Percentiles rank a stretch among this genome's conserved stretches.
These are phyloP conservation scores for Pleurotus tuoliensis DNA, from an alignment of 768 basidiomycete species.

Conservation along the genomic window DNA sequence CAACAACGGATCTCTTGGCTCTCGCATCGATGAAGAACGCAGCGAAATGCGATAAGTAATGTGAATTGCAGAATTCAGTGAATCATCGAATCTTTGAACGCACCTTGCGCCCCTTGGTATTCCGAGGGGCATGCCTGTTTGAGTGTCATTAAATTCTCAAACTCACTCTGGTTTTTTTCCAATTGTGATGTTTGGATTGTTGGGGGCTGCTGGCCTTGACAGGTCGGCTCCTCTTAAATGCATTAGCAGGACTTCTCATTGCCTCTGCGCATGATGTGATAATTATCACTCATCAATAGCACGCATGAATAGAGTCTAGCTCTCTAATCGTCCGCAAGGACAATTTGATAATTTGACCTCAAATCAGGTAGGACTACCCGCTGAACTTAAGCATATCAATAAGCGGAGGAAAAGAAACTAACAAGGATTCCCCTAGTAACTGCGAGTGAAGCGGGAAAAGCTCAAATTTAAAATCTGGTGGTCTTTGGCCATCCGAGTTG, in stretches of 20 bases:
- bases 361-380: conserved; percentile 81
- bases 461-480: conserved; percentile 81
- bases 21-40: conserved; percentile 79
- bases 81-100: conserved; percentile 84
- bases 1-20: conserved; percentile 72
- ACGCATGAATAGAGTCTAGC: conserved; percentile 9
- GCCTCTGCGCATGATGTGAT: conserved; percentile 42
- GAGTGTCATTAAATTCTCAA: conserved; percentile 66
- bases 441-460: conserved; percentile 83
- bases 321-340: conserved; percentile 2
- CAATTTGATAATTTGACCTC: conserved; percentile 49
- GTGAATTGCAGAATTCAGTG: conserved; percentile 81
- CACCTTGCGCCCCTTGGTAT: conserved; percentile 76
- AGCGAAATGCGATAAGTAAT: conserved; percentile 80
- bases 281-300: conserved; percentile 40
- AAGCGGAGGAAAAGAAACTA: conserved; percentile 91
- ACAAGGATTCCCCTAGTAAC: conserved; percentile 88
- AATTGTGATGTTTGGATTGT: conserved; percentile 30
- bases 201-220: conserved; percentile 31
- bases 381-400: conserved; percentile 89
- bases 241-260: conserved; percentile 34
- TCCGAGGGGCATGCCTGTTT: conserved; percentile 74
- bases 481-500: conserved; percentile 62
- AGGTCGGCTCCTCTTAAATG: conserved; percentile 40
- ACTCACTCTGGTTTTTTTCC: conserved; percentile 23